Base-by-base conservation (phyloP, 345 rosid genomes). In the Dipteronia sinensis region DNA sequence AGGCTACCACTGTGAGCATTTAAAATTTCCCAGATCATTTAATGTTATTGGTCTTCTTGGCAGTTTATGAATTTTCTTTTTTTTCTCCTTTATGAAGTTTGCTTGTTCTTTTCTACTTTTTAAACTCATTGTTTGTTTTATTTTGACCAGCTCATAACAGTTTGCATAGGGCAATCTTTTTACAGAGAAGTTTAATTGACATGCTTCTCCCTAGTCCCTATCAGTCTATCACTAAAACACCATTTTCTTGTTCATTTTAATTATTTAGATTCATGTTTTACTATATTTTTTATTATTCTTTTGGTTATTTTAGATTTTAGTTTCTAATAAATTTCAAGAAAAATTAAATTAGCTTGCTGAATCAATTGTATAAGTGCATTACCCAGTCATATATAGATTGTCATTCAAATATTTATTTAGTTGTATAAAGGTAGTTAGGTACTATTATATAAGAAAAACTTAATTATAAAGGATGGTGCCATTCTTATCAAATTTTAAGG, bases 1-100 rank as follows among this genome's bases (percentile, higher is more conserved):
- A 85, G 88, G 93, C 97, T 69, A 93, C 99, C 59, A 95, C 99
- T 20, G 99, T 92, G 84, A 81, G 86, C 82, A 46, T 67, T 76
- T 77, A 58, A 19, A 17, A 13, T 72, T 68, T 22, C 23, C 62
- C 7, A 13, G 34, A 10, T 80, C 51, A 40, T 20, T 64, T 77
- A 29, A 38, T 38, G 10, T 70, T 25, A 38, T 34, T 68, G 38
- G 22, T 49, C 51, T 42, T 62, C n/a, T 46, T 53, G 70, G 23
- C 51, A 63, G 67, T 17, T 53, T 31, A n/a, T 38, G 15, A 25
- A 46, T 46, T 46, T 2, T 42, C 46, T 42, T 67, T 59, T 59
- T 72, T 22, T 61, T 22, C 4, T 17, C 9, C 22, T 34, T 55
- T 55, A 67, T 19, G 69, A 66, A 4, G 34, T 64, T 71, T 56